A percentile compares a stretch with the other conserved stretches of the same genome.
phyloP scores from a whole-genome alignment of 1,139 yeast species.

The Zygotorulaspora mrakii region DNA sequence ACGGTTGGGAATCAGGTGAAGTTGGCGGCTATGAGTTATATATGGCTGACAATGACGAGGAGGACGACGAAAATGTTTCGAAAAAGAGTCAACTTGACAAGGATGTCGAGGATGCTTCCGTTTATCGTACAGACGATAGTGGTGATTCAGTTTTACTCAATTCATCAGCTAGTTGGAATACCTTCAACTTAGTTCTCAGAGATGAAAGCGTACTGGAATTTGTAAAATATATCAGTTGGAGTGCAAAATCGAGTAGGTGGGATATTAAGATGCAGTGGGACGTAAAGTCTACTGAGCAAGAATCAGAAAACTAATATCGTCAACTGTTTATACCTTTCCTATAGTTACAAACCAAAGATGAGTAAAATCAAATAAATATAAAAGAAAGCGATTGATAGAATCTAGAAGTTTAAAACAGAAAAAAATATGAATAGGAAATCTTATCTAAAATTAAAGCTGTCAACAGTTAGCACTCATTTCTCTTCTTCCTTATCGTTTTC shows the following conservation, averaged over 20 bases:
- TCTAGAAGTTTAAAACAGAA: slow-evolving; percentile 4
- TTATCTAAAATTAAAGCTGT: neutral
- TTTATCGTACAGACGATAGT: slow-evolving; percentile 49
- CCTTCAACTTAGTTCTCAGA: slow-evolving; percentile 69
- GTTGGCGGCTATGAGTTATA: slow-evolving; percentile 92
- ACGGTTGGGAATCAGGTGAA: slow-evolving; percentile 83
- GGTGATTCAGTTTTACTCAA: slow-evolving; percentile 82
- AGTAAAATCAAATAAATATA: no score
- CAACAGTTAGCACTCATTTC: neutral
- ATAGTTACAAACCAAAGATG: no score
- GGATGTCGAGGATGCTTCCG: slow-evolving; percentile 41
- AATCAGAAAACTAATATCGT: slow-evolving; percentile 28
- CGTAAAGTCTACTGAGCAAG: slow-evolving; percentile 46
- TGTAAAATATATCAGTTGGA: slow-evolving; percentile 83
- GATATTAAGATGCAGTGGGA: slow-evolving; percentile 82
- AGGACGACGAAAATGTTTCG: slow-evolving; percentile 38
- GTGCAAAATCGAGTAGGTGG: slow-evolving; percentile 92
- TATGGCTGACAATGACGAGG: slow-evolving; percentile 60
- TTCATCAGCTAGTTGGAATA: slow-evolving; percentile 81
- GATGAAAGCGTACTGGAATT: slow-evolving; percentile 85
- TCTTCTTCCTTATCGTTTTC: slow-evolving; percentile 12
- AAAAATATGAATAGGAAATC: no score
- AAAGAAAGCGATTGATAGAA: slow-evolving; percentile 6
- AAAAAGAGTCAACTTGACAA: slow-evolving; percentile 20
- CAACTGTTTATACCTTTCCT: neutral